Percentiles rank a stretch among this genome's conserved stretches.
These are phyloP conservation scores for Aspergillus udagawae DNA, from an alignment of 2,329 filamentous ascomycete species.

Conservation along the genomic window DNA sequence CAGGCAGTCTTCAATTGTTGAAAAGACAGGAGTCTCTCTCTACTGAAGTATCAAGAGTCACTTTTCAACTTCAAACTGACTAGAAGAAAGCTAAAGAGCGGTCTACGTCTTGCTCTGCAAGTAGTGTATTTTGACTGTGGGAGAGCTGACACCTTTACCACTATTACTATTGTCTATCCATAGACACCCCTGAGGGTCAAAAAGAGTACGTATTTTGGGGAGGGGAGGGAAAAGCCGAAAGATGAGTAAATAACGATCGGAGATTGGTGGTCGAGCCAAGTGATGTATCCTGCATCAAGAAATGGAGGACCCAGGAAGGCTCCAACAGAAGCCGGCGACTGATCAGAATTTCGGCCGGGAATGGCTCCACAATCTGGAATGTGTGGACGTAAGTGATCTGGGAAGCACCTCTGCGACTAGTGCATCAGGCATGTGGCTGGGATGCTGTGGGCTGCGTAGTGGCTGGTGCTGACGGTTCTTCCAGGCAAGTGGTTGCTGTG, in stretches of 20 bases:
- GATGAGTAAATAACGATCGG: neutral
- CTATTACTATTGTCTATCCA: neutral
- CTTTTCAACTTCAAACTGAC: neutral
- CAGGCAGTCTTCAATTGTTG: neutral
- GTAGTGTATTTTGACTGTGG: neutral
- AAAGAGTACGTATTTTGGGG: neutral
- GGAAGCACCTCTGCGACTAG: neutral
- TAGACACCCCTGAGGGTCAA: neutral
- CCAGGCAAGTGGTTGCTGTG: neutral
- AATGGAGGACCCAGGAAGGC: neutral
- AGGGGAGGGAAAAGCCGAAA: neutral
- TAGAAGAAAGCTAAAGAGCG: neutral
- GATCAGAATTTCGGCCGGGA: neutral
- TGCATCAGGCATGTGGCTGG: neutral
- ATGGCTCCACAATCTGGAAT: neutral
- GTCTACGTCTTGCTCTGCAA: neutral
- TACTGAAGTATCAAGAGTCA: neutral
- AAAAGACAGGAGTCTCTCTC: neutral
- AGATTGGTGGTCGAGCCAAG: neutral
- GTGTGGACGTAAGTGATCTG: neutral
- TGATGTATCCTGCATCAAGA: neutral
- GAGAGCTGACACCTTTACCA: neutral
- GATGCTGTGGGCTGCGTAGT: neutral
- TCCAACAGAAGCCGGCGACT: neutral
- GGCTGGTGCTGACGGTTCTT: neutral